Evolutionary conservation across 2,329 filamentous ascomycete species (phyloP), one percentile per base, ranked within the genome.

Genomic region (Sporothrix dimorphospora): DNA sequence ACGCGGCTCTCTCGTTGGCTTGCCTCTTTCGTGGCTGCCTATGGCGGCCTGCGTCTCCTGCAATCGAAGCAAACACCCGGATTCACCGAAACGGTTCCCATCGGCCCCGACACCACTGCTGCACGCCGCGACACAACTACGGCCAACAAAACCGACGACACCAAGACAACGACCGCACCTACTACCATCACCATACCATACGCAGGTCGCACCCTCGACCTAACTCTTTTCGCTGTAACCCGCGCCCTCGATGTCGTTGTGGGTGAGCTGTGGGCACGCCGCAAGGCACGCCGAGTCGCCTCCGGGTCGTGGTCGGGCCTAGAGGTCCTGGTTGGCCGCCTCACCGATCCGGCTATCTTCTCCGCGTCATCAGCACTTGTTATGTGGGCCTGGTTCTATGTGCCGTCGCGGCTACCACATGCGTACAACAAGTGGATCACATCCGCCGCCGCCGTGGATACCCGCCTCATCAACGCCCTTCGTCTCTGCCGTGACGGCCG

Each of bases 321-420:
- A 14, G 85, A 88, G 73, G 77, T 80, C 12, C 71, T 80, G 30
- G 75, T 84, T 73, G 82, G 82, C 30, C 79, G 75, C 11, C 79
- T 88, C 49, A 83, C 88, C n/a, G 91, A 95, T 78, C 88, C 92
- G 4, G 81, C 87, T 6, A 82, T 94, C 21, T 97, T 97, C 79
- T 89, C 91, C 59, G 80, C 86, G 45, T 94, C 92, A 24, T 90
- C 88, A 51, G 91, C 90, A 27, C 82, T 93, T 49, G 90, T 97
- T 76, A 97, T 97, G 94, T 95, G 92, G 91, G 88, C 92, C 21
- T 97, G 92, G 92, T 91, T 97, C 79, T 97, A 95, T 82, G 80
- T 84, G 11, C 92, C 93, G 0, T 85, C 88, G 47, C 86, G 88
- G 24, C 85, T 97, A 1, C 94, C 94, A 1, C 85, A 83, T 38